Base-by-base conservation (phyloP, 768 basidiomycete species). In the Auricularia sp. region DNA sequence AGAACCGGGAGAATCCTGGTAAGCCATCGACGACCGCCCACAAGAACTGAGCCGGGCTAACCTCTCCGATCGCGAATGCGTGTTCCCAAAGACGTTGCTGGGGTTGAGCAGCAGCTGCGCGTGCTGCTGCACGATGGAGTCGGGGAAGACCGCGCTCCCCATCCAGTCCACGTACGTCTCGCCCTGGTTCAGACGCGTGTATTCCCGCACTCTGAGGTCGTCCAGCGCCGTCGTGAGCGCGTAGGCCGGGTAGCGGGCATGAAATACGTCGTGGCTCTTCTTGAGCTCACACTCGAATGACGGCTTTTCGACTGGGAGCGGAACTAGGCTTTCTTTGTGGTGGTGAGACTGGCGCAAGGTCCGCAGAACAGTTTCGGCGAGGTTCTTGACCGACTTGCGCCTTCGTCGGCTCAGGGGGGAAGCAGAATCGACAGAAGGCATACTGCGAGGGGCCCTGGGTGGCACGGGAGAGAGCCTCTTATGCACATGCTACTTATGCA, bases 101-200 rank as follows among this genome's bases (percentile, higher is more conserved):
- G 79, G 56, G 56, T 59, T 18, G 7, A 59, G 83, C 37, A 93
- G 81, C 71, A 92, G 90, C 62, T 84, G 82, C 45, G 85, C 79
- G 68, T 92, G 89, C 10, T 84, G 82, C 45, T 80, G 81, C 65
- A 92, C 82, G 39, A 93, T 83, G 69, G 85, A 87, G 69, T 90
- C 87, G 13, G 91, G 91, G 68, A 90, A 90, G 39, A 92, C 77
- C 0, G 88, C 83, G 34, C 88, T 90, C 36, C 91, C 91, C 89
- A 92, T 92, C 68, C 89, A 92, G 70, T 93, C 91, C 66, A 91
- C 86, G 65, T 92, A 92, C 8, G 86, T 87, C 76, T 92, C 89
- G 6, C 83, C 83, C 8, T 77, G 75, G 66, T 86, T 83, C 54
- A 89, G 77, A 62, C 88, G 77, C 3, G 77, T 66, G 68, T 82